Conservation (phyloP, 1,284 basidiomycete species). For the Taiwanofungus camphoratus region DNA sequence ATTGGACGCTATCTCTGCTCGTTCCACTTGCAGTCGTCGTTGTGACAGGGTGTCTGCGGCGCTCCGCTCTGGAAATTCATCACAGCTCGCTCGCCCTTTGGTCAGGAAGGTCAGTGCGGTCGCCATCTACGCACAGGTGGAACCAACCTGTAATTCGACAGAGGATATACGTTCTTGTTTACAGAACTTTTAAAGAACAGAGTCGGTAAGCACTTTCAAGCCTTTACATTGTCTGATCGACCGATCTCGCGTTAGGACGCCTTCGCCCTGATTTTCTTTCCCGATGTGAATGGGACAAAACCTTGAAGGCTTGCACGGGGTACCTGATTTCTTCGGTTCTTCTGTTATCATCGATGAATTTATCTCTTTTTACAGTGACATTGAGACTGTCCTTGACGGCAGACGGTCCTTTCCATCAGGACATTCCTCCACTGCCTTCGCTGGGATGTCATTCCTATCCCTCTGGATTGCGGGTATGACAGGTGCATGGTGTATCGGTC, state of each 20-base stretch:
- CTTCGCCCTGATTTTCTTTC: slow-evolving; percentile 66
- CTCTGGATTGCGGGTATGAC: slow-evolving; percentile 62
- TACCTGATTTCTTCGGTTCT: slow-evolving; percentile 18
- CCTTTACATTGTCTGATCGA: background rate
- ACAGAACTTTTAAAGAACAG: slow-evolving; percentile 55
- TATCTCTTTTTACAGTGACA: slow-evolving; percentile 28
- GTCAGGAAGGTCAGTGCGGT: slow-evolving; percentile 41
- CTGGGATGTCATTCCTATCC: slow-evolving; percentile 58
- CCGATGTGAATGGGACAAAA: slow-evolving; percentile 56
- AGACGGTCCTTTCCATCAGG: slow-evolving; percentile 62
- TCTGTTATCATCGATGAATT: background rate
- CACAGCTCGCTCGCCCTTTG: slow-evolving; percentile 49
- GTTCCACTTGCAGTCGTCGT: slow-evolving; percentile 38
- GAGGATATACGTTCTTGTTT: slow-evolving; percentile 41
- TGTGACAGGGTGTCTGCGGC: slow-evolving; percentile 32
- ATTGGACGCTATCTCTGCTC: slow-evolving; percentile 40
- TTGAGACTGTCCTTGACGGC: slow-evolving; percentile 41
- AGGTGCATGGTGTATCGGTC: slow-evolving; percentile 50
- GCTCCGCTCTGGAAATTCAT: slow-evolving; percentile 47
- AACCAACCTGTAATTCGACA: slow-evolving; percentile 18
- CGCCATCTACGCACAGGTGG: too few species aligned
- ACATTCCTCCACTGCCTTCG: slow-evolving; percentile 62
- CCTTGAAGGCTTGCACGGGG: slow-evolving; percentile 49
- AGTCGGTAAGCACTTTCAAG: slow-evolving; percentile 37
- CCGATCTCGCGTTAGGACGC: slow-evolving; percentile 36